These are phyloP conservation scores for Bruguiera sexangula DNA, from an alignment of 345 rosid species.

Conservation along the genomic window DNA sequence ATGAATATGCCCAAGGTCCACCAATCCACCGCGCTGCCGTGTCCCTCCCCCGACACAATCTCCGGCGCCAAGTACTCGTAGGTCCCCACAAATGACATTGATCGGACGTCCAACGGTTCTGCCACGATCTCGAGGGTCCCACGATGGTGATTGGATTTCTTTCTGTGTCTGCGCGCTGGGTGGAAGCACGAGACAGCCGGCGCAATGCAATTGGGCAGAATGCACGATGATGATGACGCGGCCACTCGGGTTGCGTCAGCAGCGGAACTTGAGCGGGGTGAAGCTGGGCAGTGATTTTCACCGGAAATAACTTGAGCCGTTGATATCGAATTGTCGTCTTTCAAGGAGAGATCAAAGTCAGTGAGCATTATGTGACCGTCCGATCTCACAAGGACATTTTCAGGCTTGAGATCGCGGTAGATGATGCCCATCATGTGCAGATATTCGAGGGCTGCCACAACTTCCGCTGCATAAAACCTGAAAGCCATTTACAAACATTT, in stretches of 20 bases:
- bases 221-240: constrained; percentile 41
- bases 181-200: constrained; percentile 53
- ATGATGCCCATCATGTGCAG: constrained; percentile 65
- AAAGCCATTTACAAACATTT: too few relatives aligned
- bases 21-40: constrained; percentile 70
- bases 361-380: constrained; percentile 75
- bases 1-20: constrained; percentile 66
- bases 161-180: constrained; percentile 31
- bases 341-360: constrained; percentile 65
- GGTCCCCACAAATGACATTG: constrained; percentile 66
- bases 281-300: neutral
- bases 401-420: constrained; percentile 66
- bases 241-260: constrained; percentile 17
- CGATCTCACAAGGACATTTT: constrained; percentile 54
- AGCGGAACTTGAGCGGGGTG: neutral
- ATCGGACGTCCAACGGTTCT: constrained; percentile 54
- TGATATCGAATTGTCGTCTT: constrained; percentile 34
- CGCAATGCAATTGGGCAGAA: constrained; percentile 52
- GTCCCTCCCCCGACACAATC: constrained; percentile 61
- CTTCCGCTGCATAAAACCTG: constrained; percentile 60
- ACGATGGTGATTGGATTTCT: constrained; percentile 18
- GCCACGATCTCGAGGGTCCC: constrained; percentile 47
- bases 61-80: constrained; percentile 70
- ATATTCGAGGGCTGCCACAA: constrained; percentile 52
- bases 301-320: constrained; percentile 41